A percentile compares a stretch with the other conserved stretches of the same genome.
These are phyloP conservation scores for Candida dendrica DNA, from an alignment of 805 yeast genomes.

Conservation along the genomic window DNA sequence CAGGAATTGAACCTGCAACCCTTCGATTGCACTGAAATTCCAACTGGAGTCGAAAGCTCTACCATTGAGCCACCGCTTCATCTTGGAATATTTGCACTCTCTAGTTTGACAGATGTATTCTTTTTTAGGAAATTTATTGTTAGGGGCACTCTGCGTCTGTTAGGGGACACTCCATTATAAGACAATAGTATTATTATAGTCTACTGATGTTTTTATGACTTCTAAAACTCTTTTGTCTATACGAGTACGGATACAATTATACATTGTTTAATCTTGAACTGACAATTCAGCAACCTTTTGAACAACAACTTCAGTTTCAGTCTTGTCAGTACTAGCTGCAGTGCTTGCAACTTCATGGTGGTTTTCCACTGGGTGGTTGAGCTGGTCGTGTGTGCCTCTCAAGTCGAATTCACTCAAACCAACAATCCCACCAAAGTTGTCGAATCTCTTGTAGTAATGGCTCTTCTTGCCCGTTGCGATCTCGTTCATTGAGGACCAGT, in stretches of 20 bases:
- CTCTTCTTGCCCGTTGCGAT: constrained; percentile 52
- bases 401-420: constrained; percentile 83
- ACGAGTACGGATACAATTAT: too few species aligned
- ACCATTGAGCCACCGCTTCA: constrained; percentile 76
- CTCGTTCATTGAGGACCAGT: constrained; percentile 68
- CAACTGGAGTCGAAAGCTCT: constrained; percentile 71
- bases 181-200: too few species aligned
- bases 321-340: neutral
- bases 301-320: neutral
- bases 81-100: constrained; percentile 7
- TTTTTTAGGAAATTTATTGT: too few species aligned
- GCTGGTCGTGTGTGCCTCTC: constrained; percentile 37
- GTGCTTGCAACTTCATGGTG: neutral
- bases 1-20: constrained; percentile 88
- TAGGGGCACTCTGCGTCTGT: too few species aligned
- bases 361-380: constrained; percentile 18
- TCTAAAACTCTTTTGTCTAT: too few species aligned
- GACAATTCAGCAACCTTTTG: neutral
- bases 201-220: too few species aligned
- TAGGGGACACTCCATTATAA: too few species aligned
- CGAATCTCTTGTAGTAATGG: constrained; percentile 63
- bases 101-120: too few species aligned
- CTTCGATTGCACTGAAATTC: constrained; percentile 50
- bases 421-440: constrained; percentile 57
- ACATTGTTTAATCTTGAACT: neutral